phyloP scores from a whole-genome alignment of 192 early-diverging fungal genomes.

The Diversispora epigaea region DNA sequence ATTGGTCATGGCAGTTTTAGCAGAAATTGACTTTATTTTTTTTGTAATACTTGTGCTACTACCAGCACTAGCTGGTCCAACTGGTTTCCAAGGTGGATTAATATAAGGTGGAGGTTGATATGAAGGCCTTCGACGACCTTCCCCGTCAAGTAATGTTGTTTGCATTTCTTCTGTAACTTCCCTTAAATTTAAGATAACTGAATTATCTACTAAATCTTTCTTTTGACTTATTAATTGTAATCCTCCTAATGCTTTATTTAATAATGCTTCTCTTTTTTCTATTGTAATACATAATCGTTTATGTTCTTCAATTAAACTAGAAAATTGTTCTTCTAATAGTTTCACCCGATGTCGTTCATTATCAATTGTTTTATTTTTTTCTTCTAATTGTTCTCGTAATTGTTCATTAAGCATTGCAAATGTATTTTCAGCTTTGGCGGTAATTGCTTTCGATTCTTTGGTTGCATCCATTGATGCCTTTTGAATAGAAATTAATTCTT shows the following conservation, averaged over 20 bases:
- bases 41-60: no score
- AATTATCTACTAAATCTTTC: slow-evolving; percentile 31
- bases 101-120: slow-evolving; percentile 28
- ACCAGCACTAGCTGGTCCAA: not conserved
- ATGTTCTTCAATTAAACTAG: slow-evolving; percentile 21
- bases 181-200: not conserved
- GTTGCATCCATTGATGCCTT: slow-evolving; percentile 30
- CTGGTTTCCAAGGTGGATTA: slow-evolving; percentile 33
- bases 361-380: slow-evolving; percentile 37
- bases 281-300: slow-evolving; percentile 23
- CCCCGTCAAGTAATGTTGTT: not conserved
- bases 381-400: slow-evolving; percentile 40
- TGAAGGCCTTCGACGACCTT: not conserved
- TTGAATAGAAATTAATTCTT: slow-evolving; percentile 38
- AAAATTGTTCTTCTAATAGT: slow-evolving; percentile 21
- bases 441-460: slow-evolving; percentile 7
- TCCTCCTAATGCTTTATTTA: slow-evolving; percentile 12
- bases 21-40: no score
- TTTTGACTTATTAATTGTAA: slow-evolving; percentile 29
- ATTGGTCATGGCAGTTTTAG: no score
- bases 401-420: slow-evolving; percentile 41
- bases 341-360: slow-evolving; percentile 37
- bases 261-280: slow-evolving; percentile 15
- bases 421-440: slow-evolving; percentile 34
- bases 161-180: slow-evolving; percentile 29